phyloP scores from a whole-genome alignment of 352 stramenopile species.

The Globisporangium carolinianum region DNA sequence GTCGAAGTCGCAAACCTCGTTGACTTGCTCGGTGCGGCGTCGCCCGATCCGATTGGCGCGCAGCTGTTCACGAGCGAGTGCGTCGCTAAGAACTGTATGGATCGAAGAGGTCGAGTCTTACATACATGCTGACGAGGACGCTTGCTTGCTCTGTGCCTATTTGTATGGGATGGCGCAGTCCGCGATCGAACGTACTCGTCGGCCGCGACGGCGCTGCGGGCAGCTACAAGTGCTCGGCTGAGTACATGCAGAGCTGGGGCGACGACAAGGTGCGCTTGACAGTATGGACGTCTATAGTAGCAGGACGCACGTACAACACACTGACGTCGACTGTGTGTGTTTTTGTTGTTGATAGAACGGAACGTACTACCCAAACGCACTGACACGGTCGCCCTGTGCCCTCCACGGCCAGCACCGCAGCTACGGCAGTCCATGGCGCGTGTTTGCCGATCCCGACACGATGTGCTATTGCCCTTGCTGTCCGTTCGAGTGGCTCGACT shows the following conservation, averaged over 20 bases:
- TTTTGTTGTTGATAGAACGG: constrained; percentile 25
- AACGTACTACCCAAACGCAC: constrained; percentile 38
- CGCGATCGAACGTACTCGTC: constrained; percentile 70
- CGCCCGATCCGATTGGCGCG: constrained; percentile 37
- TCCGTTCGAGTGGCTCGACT: constrained; percentile 78
- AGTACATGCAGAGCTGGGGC: constrained; percentile 75
- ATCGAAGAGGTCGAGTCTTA: background rate
- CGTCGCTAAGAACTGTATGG: constrained; percentile 3
- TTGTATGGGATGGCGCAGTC: constrained; percentile 20
- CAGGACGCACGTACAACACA: too few species aligned
- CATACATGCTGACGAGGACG: background rate
- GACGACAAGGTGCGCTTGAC: constrained; percentile 23
- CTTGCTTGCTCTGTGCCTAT: background rate
- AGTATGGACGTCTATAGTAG: background rate
- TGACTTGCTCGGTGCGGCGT: constrained; percentile 38
- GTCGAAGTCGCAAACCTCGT: constrained; percentile 64
- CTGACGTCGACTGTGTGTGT: background rate
- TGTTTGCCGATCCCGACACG: constrained; percentile 31
- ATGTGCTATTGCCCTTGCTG: constrained; percentile 81
- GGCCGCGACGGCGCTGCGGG: constrained; percentile 70
- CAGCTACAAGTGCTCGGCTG: constrained; percentile 57
- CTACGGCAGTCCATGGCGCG: constrained; percentile 13
- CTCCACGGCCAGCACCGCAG: constrained; percentile 9
- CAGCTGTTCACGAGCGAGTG: constrained; percentile 81
- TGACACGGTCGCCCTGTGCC: constrained; percentile 49